phyloP scores from a whole-genome alignment of 805 yeast genomes.

The Cyberlindnera americana region DNA sequence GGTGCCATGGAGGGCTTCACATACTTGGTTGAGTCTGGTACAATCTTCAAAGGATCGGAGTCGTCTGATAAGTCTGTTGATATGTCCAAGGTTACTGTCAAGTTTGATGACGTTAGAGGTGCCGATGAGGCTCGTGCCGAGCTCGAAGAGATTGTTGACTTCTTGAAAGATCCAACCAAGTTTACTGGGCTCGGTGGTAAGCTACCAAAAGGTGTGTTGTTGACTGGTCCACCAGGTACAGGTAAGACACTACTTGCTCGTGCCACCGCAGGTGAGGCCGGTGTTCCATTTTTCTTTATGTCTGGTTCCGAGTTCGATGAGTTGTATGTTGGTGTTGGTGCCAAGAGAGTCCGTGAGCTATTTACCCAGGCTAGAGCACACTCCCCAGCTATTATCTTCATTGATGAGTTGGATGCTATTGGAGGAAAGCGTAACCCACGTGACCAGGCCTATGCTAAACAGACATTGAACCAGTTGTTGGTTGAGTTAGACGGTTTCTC shows the following conservation, averaged over 20 bases:
- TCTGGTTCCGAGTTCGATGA: conserved; percentile 98
- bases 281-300: conserved; percentile 98
- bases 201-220: conserved; percentile 91
- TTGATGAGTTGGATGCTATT: conserved; percentile 97
- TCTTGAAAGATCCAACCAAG: conserved; percentile 91
- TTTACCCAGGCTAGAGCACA: conserved; percentile 90
- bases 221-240: conserved; percentile 99
- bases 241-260: conserved; percentile 96
- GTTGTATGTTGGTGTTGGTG: conserved; percentile 98
- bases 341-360: conserved; percentile 92
- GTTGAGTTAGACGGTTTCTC: conserved; percentile 96
- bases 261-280: conserved; percentile 99
- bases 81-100: conserved; percentile 79
- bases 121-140: conserved; percentile 98
- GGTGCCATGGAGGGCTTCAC: conserved; percentile 77
- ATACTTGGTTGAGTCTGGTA: conserved; percentile 76
- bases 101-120: conserved; percentile 92
- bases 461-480: conserved; percentile 90
- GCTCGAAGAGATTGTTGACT: conserved; percentile 96
- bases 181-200: conserved; percentile 97
- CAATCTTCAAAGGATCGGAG: conserved; percentile 71
- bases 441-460: conserved; percentile 98
- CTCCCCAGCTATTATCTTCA: conserved; percentile 95
- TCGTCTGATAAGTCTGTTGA: conserved; percentile 77
- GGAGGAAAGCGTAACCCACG: conserved; percentile 97